phyloP scores from a whole-genome alignment of 192 early-diverging fungal species.

The Coemansia sp. region DNA sequence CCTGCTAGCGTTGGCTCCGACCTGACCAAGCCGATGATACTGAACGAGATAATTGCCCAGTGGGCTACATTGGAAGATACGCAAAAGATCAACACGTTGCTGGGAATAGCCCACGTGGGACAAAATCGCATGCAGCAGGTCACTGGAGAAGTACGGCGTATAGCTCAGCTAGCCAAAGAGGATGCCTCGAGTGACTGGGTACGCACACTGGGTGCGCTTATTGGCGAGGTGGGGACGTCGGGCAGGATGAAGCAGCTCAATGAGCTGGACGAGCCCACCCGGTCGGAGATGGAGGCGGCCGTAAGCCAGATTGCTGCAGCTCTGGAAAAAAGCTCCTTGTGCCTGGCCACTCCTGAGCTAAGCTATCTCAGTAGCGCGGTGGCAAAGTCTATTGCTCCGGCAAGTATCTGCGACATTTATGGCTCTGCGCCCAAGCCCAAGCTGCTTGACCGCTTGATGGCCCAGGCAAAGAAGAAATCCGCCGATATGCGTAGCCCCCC shows the following conservation, averaged over 20 bases:
- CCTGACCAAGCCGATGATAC: constrained; percentile 20
- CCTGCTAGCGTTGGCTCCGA: constrained; percentile 42
- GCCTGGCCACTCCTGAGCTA: constrained; percentile 13
- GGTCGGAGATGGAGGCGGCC: constrained; percentile 25
- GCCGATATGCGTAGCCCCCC: constrained; percentile 5
- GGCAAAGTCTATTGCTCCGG: constrained; percentile 19
- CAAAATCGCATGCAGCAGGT: constrained; percentile 22
- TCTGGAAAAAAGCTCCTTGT: constrained; percentile 16
- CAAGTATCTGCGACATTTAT: constrained; percentile 24
- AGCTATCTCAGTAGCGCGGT: constrained; percentile 20
- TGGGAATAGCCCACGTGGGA: constrained; percentile 44
- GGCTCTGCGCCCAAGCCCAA: constrained; percentile 9
- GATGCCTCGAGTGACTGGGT: constrained; percentile 43
- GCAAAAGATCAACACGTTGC: constrained; percentile 40
- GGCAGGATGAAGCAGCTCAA: constrained; percentile 18
- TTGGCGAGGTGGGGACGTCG: constrained; percentile 33
- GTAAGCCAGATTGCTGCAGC: constrained; percentile 21
- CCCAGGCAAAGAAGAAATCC: constrained; percentile 7
- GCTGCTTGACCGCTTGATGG: constrained; percentile 10
- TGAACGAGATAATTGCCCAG: constrained; percentile 16
- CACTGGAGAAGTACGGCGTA: constrained; percentile 12
- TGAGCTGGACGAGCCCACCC: constrained; percentile 14
- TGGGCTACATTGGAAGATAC: constrained; percentile 37
- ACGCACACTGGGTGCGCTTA: constrained; percentile 27
- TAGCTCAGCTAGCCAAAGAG: constrained; percentile 19